phyloP scores from a whole-genome alignment of 139 green algal species.

The Haematococcus lacustris region DNA sequence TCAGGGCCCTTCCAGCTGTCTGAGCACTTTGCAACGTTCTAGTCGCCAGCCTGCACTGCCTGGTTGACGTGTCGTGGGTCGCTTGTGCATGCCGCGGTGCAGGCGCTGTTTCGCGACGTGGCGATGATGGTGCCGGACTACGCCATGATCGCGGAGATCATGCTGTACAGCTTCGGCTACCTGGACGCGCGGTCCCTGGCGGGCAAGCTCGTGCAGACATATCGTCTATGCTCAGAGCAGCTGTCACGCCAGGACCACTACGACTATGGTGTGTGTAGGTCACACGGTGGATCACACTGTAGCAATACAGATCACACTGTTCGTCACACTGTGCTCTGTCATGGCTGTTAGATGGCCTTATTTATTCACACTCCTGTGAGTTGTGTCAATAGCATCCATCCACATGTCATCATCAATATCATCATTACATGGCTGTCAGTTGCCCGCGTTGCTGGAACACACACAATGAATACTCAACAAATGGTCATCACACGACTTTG shows the following conservation, averaged over 20 bases:
- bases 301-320: background rate
- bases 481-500: too few species aligned
- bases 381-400: too few species aligned
- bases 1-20: too few species aligned
- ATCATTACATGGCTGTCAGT: too few species aligned
- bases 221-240: constrained; percentile 71
- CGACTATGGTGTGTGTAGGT: constrained; percentile 46
- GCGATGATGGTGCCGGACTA: constrained; percentile 80
- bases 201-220: constrained; percentile 71
- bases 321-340: background rate
- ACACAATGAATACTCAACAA: too few species aligned
- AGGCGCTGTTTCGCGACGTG: constrained; percentile 60
- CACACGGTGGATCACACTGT: background rate
- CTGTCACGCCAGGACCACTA: constrained; percentile 67
- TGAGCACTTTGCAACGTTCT: too few species aligned
- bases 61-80: background rate
- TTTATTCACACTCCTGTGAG: too few species aligned
- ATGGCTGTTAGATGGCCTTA: background rate
- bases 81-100: constrained; percentile 8
- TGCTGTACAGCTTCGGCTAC: constrained; percentile 65
- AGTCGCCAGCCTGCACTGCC: too few species aligned
- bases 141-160: constrained; percentile 71
- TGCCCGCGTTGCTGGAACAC: too few species aligned
- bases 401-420: too few species aligned
- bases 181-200: constrained; percentile 54